Conservation (phyloP, 805 yeast genomes). For the Candida boidinii region DNA sequence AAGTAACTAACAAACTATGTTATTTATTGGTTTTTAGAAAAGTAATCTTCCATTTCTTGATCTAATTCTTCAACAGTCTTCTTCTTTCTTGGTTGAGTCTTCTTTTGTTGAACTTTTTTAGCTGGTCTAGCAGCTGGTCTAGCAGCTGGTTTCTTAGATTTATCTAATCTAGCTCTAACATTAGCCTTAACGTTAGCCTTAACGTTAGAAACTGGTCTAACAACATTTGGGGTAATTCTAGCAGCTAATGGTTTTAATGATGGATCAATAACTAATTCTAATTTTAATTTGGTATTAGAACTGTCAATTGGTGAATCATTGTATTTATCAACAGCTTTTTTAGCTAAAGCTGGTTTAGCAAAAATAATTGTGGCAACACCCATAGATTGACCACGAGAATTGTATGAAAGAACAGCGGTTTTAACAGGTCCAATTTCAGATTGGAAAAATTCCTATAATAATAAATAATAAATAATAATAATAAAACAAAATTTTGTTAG, state of each 20-base stretch:
- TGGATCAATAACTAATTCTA: conserved; percentile 83
- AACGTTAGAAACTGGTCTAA: conserved; percentile 6
- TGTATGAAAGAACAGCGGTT: conserved; percentile 65
- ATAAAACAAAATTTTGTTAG: no score
- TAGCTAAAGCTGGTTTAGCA: conserved; percentile 59
- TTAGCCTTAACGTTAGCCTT: conserved; percentile 8
- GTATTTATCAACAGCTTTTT: conserved; percentile 71
- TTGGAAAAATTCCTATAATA: conserved; percentile 73
- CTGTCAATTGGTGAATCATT: conserved; percentile 92
- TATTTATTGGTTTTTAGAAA: conserved; percentile 34
- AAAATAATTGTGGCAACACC: conserved; percentile 89
- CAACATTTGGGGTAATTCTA: conserved; percentile 51
- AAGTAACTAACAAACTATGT: neutral
- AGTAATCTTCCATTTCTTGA: conserved; percentile 97
- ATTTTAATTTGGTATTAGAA: conserved; percentile 67
- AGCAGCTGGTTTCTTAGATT: conserved; percentile 9
- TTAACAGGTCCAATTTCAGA: conserved; percentile 81
- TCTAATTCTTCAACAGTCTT: conserved; percentile 91
- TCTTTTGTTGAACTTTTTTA: conserved; percentile 34
- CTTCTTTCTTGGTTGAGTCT: conserved; percentile 33
- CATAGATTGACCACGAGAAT: conserved; percentile 80
- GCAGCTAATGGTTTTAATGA: conserved; percentile 63
- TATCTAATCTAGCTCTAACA: conserved; percentile 4
- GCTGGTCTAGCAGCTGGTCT: conserved; percentile 7
- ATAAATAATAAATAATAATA: conserved; percentile 1